phyloP scores from a whole-genome alignment of 1,139 yeast genomes.

The Yamadazyma mexicana region DNA sequence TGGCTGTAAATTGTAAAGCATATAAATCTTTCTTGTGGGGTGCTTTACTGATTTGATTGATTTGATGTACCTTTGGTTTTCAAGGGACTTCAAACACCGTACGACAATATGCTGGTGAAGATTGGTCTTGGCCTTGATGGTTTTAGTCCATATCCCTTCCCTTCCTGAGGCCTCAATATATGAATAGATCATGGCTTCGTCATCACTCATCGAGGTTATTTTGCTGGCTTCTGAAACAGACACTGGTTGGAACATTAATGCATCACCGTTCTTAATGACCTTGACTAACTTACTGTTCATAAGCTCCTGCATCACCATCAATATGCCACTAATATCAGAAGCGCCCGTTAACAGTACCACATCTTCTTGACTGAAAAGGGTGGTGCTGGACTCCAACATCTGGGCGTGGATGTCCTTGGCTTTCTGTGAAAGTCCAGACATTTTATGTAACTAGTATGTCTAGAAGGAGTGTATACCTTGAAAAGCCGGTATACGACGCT shows the following conservation, averaged over 20 bases:
- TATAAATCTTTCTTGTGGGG: conserved; percentile 95
- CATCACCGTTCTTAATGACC: conserved; percentile 63
- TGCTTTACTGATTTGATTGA: conserved; percentile 88
- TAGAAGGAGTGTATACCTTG: too few relatives aligned
- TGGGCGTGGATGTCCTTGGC: conserved; percentile 58
- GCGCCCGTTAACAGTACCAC: conserved; percentile 35
- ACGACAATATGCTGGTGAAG: conserved; percentile 90
- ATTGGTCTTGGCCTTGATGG: conserved; percentile 86
- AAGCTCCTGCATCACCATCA: conserved; percentile 65
- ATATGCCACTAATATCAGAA: conserved; percentile 38
- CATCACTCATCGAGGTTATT: conserved; percentile 73
- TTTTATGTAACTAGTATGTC: background rate
- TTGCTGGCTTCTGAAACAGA: conserved; percentile 66
- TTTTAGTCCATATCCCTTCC: conserved; percentile 96
- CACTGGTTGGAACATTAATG: conserved; percentile 72
- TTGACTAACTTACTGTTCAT: conserved; percentile 66
- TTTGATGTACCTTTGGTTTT: conserved; percentile 81
- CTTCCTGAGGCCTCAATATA: conserved; percentile 91
- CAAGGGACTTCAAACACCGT: conserved; percentile 81
- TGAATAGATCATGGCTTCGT: conserved; percentile 89
- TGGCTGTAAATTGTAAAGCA: conserved; percentile 92
- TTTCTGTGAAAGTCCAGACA: conserved; percentile 38
- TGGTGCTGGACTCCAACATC: conserved; percentile 54
- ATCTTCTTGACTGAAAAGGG: conserved; percentile 60
- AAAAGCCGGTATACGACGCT: too few relatives aligned